Base-by-base conservation (phyloP, 768 basidiomycete species). In the Pisolithus microcarpus region DNA sequence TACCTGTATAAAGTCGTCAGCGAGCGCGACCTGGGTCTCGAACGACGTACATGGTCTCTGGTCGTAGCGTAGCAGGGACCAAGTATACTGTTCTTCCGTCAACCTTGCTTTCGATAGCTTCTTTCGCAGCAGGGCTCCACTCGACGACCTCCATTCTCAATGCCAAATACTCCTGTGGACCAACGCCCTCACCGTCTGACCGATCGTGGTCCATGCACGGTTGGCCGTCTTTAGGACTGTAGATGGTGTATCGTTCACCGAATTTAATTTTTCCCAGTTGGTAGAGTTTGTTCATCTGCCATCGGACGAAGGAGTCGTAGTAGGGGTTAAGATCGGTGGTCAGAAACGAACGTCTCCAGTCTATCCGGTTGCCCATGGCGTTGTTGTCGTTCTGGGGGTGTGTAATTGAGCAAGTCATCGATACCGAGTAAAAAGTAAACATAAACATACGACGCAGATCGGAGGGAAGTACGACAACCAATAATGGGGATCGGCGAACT, bases 121-220 rank as follows among this genome's bases (percentile, higher is more conserved):
- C 72, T 56, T 80, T 78, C 2, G 89, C 88, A 11, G 73, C 77
- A 21, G 78, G 74, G 56, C 87, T 85, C 87, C 90, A 98, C 52
- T 88, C 74, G 13, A 84, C 71, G 2, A 98, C 92, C 68, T 90
- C 83, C 88, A 98, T 91, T 74, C 96, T 97, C 67, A 98, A 70
- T 18, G 75, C 87, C 18, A 94, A 90, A 71, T 98, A 98, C 64
- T 98, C 95, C 62, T 94, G 91, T 4, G 96, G 96, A 6, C 91
- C 91, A 50, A 92, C 74, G 43, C 86, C 95, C 70, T 99, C 96
- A 38, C 96, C 96, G 52, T 91, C 91, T 47, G 83, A 80, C 51
- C 96, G 87, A 68, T 99, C 96, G 72, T 99, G 96, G 69, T 99
- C 96, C 96, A 99, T 98, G 64, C 96, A 99, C 0, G 96, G 95